Base-by-base conservation (phyloP, 139 green algal species). In the Zygnema cylindricum region DNA sequence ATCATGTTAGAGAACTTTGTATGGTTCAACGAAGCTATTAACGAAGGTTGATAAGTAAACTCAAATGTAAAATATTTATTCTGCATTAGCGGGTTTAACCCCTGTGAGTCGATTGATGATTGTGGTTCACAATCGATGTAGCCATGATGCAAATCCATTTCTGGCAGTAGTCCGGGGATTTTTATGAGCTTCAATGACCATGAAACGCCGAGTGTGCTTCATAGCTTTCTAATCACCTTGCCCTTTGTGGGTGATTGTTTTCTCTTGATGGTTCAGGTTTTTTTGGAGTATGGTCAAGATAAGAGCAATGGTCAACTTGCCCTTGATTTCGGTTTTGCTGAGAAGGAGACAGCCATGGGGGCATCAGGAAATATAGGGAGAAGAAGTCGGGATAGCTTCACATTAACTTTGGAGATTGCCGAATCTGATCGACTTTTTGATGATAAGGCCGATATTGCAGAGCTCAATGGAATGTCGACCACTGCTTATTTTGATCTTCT, bases 381-480 rank as follows among this genome's bases (percentile, higher is more conserved):
- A 25, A 1, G 22, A 2, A 81, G 36, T n/a, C 69, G 86, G 25
- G 75, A 86, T 1, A 94, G 94, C 33, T 98, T 96, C 90, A 63
- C 87, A 38, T 88, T 99, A 23, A 95, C 92, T 0, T 89, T 99
- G 54, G 92, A 90, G 25, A 85, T 98, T 23, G 87, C 93, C 3
- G 89, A 95, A 33, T 81, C 77, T 7, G 96, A 98, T 90, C 42
- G 77, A 21, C 95, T 94, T 83, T 92, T 94, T 7, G 95, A 97
- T 49, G 96, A 99, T 93, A 99, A 99, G 93, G 63, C 95, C 3
- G 96, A 98, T 92, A 94, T 98, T 25, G 85, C 96, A 35, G 96
- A 98, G 85, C 35, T 94, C n/a, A 92, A 93, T 39, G 95, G 94
- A 35, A 81, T 96, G 69, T 69, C 73, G 1, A 76, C 92, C 69